phyloP scores from a whole-genome alignment of 2,329 filamentous ascomycete genomes.

The Ceratocystiopsis minuta region DNA sequence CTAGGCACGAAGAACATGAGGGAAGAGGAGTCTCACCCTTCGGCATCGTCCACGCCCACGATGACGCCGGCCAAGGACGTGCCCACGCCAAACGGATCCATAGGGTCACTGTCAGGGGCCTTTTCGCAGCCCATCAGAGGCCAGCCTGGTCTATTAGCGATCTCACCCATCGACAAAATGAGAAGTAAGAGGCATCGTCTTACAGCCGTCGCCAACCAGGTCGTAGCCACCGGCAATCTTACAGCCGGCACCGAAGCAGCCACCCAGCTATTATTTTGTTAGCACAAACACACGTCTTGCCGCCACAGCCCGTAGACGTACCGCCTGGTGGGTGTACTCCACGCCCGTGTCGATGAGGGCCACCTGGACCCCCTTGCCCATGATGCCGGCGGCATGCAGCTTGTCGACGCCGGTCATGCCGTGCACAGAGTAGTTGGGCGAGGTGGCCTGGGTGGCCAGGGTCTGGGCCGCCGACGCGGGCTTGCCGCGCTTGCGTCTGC shows the following conservation, averaged over 20 bases:
- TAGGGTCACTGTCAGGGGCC: constrained; percentile 1
- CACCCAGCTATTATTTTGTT: constrained; percentile 3
- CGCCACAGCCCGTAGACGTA: too few relatives aligned
- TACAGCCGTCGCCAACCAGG: constrained; percentile 6
- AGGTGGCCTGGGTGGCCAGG: constrained; percentile 8
- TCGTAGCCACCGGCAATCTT: constrained; percentile 8
- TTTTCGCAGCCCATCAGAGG: not conserved
- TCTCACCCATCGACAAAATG: too few relatives aligned
- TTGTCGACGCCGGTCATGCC: constrained; percentile 9
- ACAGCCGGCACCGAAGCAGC: constrained; percentile 7
- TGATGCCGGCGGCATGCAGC: constrained; percentile 8
- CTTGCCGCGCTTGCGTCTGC: too few relatives aligned
- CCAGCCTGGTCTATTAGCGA: too few relatives aligned
- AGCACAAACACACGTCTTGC: not conserved
- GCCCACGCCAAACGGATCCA: constrained; percentile 1
- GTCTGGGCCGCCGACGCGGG: constrained; percentile 2
- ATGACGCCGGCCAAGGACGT: constrained; percentile 1
- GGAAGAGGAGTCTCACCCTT: not conserved
- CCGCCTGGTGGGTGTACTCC: constrained; percentile 10
- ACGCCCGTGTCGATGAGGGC: constrained; percentile 11
- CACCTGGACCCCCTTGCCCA: constrained; percentile 9
- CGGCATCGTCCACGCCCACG: not conserved
- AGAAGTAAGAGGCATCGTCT: not conserved
- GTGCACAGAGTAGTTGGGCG: constrained; percentile 10
- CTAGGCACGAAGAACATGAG: not conserved